phyloP scores from a whole-genome alignment of 345 rosid genomes.

The Rhizophora mangle region DNA sequence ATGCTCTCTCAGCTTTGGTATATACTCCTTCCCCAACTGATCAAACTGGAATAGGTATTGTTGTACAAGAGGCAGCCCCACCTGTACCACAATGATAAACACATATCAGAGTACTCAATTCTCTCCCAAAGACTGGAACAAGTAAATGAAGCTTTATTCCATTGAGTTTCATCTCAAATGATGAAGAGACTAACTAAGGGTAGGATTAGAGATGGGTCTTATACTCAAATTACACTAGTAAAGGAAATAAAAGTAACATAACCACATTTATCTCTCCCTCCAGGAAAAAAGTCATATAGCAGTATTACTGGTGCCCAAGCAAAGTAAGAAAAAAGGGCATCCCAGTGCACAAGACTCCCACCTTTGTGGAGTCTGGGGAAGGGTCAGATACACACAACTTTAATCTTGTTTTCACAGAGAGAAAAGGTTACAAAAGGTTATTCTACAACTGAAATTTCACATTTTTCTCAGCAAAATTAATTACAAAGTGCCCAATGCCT shows the following conservation, averaged over 20 bases:
- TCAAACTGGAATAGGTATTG: slow-evolving; percentile 81
- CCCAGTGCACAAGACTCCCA: too few relatives aligned
- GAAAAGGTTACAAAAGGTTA: too few relatives aligned
- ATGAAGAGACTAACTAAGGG: neutral
- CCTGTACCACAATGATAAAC: slow-evolving; percentile 36
- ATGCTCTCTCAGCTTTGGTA: slow-evolving; percentile 92
- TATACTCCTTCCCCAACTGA: slow-evolving; percentile 59
- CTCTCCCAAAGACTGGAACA: neutral
- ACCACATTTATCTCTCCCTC: too few relatives aligned
- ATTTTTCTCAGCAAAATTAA: too few relatives aligned
- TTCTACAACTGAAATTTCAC: too few relatives aligned
- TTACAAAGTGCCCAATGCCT: too few relatives aligned
- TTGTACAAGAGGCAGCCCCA: slow-evolving; percentile 90
- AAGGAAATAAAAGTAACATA: neutral
- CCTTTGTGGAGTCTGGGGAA: too few relatives aligned
- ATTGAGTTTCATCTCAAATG: neutral
- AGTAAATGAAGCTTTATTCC: neutral
- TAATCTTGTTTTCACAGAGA: too few relatives aligned
- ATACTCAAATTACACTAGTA: neutral
- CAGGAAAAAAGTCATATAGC: too few relatives aligned
- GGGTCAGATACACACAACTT: too few relatives aligned
- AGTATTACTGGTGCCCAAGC: too few relatives aligned
- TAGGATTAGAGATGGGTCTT: neutral
- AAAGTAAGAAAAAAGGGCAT: too few relatives aligned
- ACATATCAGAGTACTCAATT: neutral